These are phyloP conservation scores for Phytophthora chlamydospora DNA, from an alignment of 352 stramenopile genomes.

Conservation along the genomic window DNA sequence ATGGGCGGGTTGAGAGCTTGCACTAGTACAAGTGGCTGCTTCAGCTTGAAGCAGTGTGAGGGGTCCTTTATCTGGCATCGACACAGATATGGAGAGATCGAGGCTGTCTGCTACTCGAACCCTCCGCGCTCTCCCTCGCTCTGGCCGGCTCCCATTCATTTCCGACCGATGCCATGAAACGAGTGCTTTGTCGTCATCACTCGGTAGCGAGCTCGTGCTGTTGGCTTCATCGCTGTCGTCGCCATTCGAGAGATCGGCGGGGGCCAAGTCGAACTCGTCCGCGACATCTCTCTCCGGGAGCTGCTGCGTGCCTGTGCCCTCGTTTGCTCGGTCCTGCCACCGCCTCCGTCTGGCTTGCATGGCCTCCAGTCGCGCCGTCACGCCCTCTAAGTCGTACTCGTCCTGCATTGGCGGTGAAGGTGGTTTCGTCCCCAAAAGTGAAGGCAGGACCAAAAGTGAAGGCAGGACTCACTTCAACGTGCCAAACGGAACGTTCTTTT, in stretches of 20 bases:
- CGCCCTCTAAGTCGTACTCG: constrained; percentile 49
- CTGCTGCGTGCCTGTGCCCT: not conserved
- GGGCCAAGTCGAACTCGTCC: constrained; percentile 44
- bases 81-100: constrained; percentile 70
- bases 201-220: constrained; percentile 25
- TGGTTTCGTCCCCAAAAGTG: constrained; percentile 11
- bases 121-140: constrained; percentile 12
- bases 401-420: constrained; percentile 24
- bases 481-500: not conserved
- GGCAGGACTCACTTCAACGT: constrained; percentile 31
- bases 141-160: not conserved
- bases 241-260: constrained; percentile 32
- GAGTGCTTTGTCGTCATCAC: constrained; percentile 15
- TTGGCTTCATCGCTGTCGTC: constrained; percentile 21
- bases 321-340: constrained; percentile 4
- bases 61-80: constrained; percentile 15
- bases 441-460: no score
- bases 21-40: not conserved
- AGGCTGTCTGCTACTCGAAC: constrained; percentile 55
- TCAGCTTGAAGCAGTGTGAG: not conserved
- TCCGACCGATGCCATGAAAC: not conserved
- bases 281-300: constrained; percentile 7
- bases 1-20: not conserved
- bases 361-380: constrained; percentile 45
- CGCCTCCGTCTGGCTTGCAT: constrained; percentile 36